Evolutionary conservation across 805 yeast genomes (phyloP).

Genomic region (Yamadazyma philogaea): DNA sequence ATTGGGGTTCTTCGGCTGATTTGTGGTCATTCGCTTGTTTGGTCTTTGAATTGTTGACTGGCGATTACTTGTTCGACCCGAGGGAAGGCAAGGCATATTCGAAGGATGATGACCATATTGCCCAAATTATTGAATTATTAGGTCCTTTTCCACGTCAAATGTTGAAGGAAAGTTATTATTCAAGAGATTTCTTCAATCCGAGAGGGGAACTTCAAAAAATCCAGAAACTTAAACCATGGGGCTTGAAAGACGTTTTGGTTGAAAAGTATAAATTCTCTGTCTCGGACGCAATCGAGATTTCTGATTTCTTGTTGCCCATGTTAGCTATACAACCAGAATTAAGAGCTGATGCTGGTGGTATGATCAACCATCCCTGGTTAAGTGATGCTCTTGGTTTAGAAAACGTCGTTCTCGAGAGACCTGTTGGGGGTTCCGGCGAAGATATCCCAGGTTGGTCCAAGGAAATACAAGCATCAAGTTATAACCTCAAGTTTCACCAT

Average conservation of each 20-base stretch:
- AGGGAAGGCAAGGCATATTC: constrained; percentile 68
- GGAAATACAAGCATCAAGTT: constrained; percentile 41
- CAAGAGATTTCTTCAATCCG: constrained; percentile 61
- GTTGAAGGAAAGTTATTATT: constrained; percentile 57
- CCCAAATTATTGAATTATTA: constrained; percentile 84
- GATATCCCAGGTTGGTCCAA: constrained; percentile 90
- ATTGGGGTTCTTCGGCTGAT: constrained; percentile 95
- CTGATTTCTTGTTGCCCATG: constrained; percentile 84
- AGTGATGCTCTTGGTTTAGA: constrained; percentile 76
- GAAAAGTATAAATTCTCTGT: constrained; percentile 80
- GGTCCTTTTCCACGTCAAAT: constrained; percentile 64
- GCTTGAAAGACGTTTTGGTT: constrained; percentile 69
- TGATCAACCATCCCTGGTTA: constrained; percentile 84
- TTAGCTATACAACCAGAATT: constrained; percentile 69
- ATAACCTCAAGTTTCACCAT: constrained; percentile 5
- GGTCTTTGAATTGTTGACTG: constrained; percentile 86
- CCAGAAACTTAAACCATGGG: constrained; percentile 84
- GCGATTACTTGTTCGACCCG: constrained; percentile 94
- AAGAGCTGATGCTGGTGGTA: constrained; percentile 95
- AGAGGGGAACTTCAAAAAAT: constrained; percentile 75
- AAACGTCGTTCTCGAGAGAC: constrained; percentile 65
- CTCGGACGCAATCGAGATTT: constrained; percentile 65
- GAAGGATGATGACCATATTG: constrained; percentile 94
- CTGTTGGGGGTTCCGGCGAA: constrained; percentile 74
- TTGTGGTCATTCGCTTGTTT: constrained; percentile 96